A percentile compares a stretch with the other conserved stretches of the same genome.
These are phyloP conservation scores for Lachnellula willkommii DNA, from an alignment of 2,329 filamentous ascomycete genomes.

Conservation along the genomic window DNA sequence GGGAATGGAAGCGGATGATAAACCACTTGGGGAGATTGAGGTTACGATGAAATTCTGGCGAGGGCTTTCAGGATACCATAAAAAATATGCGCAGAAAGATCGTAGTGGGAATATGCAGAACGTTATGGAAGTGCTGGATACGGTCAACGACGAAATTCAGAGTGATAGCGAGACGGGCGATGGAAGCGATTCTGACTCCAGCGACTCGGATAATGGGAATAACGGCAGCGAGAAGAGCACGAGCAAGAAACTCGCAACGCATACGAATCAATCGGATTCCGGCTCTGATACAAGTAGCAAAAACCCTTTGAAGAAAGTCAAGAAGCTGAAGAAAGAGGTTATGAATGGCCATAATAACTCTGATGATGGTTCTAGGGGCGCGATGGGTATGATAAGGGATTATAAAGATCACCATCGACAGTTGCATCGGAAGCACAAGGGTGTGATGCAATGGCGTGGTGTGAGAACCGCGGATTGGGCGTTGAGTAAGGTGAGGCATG, in stretches of 20 bases:
- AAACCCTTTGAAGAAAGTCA: conserved; percentile 17
- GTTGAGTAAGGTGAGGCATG: conserved; percentile 51
- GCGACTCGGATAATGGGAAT: background rate
- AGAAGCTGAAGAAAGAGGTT: conserved; percentile 21
- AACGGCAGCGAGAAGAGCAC: conserved; percentile 3
- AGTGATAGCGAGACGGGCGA: background rate
- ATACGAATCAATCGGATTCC: conserved; percentile 15
- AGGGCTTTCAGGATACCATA: conserved; percentile 44
- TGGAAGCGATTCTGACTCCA: conserved; percentile 4
- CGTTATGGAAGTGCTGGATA: conserved; percentile 60
- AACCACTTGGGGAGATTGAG: conserved; percentile 51
- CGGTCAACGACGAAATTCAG: conserved; percentile 51
- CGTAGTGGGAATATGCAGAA: conserved; percentile 50
- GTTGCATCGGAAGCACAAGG: conserved; percentile 60
- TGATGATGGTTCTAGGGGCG: conserved; percentile 41
- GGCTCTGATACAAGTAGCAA: conserved; percentile 4
- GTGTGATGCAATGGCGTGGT: conserved; percentile 66
- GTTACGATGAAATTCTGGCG: conserved; percentile 55
- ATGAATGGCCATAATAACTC: conserved; percentile 36
- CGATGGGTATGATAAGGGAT: conserved; percentile 49
- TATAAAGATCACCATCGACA: conserved; percentile 55
- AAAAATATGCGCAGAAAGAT: conserved; percentile 44
- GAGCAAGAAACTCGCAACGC: conserved; percentile 14
- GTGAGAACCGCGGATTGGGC: conserved; percentile 51
- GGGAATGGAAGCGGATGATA: conserved; percentile 45